Evolutionary conservation across 2,329 filamentous ascomycete genomes (phyloP).

Genomic region (Atkinsonella hypoxylon): DNA sequence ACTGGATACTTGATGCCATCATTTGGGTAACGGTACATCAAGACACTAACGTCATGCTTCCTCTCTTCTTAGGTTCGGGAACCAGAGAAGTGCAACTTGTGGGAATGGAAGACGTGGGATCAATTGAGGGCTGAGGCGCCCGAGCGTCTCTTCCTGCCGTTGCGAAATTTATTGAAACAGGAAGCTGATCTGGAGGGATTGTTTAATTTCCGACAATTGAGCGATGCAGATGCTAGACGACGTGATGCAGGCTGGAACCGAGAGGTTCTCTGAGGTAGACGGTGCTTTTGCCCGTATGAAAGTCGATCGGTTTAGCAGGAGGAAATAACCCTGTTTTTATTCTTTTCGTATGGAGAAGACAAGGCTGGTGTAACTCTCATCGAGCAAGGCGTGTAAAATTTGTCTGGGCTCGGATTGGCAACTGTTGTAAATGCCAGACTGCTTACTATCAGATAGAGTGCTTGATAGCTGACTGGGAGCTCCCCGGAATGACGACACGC

Average conservation of each 20-base stretch:
- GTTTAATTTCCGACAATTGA: background rate
- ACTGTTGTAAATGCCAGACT: no score
- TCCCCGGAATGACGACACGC: no score
- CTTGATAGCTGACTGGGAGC: no score
- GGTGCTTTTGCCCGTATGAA: no score
- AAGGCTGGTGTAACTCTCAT: no score
- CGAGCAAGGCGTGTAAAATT: no score
- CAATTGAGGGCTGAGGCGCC: background rate
- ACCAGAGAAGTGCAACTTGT: slow-evolving; percentile 20
- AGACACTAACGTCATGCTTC: background rate
- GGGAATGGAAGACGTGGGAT: background rate
- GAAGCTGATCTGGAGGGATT: background rate
- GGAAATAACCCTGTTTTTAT: no score
- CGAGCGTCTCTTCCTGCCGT: background rate
- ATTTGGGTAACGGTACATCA: background rate
- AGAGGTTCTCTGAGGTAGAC: background rate
- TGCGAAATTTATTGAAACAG: background rate
- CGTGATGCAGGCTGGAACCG: background rate
- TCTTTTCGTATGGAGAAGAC: no score
- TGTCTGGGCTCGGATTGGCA: no score
- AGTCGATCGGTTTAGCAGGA: no score
- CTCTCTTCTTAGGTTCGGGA: slow-evolving; percentile 11
- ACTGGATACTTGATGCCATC: background rate
- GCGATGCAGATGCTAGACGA: background rate
- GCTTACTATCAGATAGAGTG: no score